Percentiles rank a stretch among this genome's conserved stretches.
Evolutionary conservation across 2,329 filamentous ascomycete genomes (phyloP).

Genomic region (Trichoderma guizhouense): DNA sequence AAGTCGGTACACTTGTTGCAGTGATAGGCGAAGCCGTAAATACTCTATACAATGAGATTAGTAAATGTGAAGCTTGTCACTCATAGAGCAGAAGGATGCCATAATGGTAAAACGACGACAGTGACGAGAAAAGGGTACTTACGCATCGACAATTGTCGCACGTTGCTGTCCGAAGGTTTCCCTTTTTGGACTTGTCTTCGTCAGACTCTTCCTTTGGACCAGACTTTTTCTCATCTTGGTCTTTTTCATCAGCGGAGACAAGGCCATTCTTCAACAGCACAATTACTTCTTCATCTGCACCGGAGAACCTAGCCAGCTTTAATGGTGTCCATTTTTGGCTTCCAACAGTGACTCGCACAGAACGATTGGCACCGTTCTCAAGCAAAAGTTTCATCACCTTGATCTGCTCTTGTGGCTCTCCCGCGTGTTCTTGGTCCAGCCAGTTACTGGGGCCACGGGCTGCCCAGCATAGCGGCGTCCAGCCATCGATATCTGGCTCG

Average conservation of each 20-base stretch:
- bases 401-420: slow-evolving; percentile 14
- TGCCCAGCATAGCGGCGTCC: slow-evolving; percentile 21
- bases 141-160: slow-evolving; percentile 18
- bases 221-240: background rate
- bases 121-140: background rate
- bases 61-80: background rate
- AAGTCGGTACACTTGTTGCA: slow-evolving; percentile 10
- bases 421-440: background rate
- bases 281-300: slow-evolving; percentile 4
- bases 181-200: slow-evolving; percentile 12
- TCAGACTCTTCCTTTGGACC: background rate
- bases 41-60: background rate
- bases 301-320: slow-evolving; percentile 15
- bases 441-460: background rate
- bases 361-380: slow-evolving; percentile 16
- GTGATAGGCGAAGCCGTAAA: slow-evolving; percentile 12
- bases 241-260: background rate
- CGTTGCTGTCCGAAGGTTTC: background rate
- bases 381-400: slow-evolving; percentile 18
- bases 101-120: background rate
- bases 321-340: slow-evolving; percentile 13
- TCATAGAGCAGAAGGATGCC: background rate
- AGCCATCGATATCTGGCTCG: slow-evolving; percentile 10
- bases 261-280: slow-evolving; percentile 14
- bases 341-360: background rate